A percentile compares a stretch with the other conserved stretches of the same genome.
phyloP scores from a whole-genome alignment of 768 basidiomycete genomes.

The Lenzites betulinus region DNA sequence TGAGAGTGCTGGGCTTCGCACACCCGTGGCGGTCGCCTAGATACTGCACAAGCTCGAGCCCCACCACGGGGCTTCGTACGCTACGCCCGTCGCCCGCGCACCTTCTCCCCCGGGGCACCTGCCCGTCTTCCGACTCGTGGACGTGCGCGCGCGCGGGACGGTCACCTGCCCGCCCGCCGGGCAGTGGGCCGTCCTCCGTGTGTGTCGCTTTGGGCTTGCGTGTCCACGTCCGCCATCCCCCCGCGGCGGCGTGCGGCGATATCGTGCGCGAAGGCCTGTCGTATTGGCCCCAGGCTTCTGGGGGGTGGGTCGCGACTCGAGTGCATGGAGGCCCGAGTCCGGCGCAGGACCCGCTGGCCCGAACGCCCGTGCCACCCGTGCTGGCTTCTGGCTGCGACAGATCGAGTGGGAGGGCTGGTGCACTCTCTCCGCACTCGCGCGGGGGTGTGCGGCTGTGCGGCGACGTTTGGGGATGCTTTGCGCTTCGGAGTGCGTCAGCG shows the following conservation, averaged over 20 bases:
- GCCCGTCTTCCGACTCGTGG: constrained; percentile 5
- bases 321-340: neutral
- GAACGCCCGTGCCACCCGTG: neutral
- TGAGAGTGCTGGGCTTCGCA: neutral
- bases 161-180: neutral
- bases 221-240: constrained; percentile 2
- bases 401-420: too few species aligned
- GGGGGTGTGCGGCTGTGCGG: neutral
- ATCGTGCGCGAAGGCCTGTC: too few species aligned
- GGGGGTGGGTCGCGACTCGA: too few species aligned
- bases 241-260: neutral
- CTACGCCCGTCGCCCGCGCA: constrained; percentile 2
- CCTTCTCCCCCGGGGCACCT: constrained; percentile 1
- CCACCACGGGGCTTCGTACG: neutral
- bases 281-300: neutral
- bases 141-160: neutral
- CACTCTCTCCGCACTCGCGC: neutral
- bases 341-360: neutral
- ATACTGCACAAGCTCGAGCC: neutral
- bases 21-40: constrained; percentile 3
- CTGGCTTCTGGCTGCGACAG: neutral
- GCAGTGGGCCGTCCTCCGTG: constrained; percentile 10
- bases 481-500: neutral
- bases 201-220: constrained; percentile 10
- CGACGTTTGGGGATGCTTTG: neutral